Evolutionary conservation across 2,329 filamentous ascomycete genomes (phyloP).

Genomic region (Albophoma yamanashiensis): DNA sequence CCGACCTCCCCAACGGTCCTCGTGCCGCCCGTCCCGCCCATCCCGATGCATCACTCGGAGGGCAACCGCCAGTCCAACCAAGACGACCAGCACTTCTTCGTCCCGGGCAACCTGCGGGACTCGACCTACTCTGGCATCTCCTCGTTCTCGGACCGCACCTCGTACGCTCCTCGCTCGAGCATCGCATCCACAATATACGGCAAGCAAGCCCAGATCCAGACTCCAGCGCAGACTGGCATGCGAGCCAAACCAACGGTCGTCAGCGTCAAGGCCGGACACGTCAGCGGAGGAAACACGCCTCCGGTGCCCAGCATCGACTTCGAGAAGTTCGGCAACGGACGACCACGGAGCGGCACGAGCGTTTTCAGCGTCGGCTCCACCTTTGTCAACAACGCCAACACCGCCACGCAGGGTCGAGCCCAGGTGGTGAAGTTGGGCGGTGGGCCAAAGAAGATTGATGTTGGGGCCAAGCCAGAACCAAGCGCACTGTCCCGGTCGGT

Average conservation of each 20-base stretch:
- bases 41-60: constrained; percentile 57
- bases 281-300: constrained; percentile 46
- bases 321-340: constrained; percentile 39
- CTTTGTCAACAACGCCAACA: constrained; percentile 55
- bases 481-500: constrained; percentile 12
- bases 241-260: constrained; percentile 86
- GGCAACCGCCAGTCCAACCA: constrained; percentile 36
- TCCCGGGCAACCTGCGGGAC: constrained; percentile 80
- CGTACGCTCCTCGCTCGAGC: constrained; percentile 55
- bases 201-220: constrained; percentile 73
- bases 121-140: constrained; percentile 80
- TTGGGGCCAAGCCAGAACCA: constrained; percentile 26
- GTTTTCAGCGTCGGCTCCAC: constrained; percentile 59
- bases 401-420: constrained; percentile 44
- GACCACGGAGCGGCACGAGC: constrained; percentile 43
- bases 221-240: constrained; percentile 78
- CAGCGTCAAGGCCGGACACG: constrained; percentile 67
- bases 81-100: constrained; percentile 84
- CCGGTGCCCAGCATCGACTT: constrained; percentile 65
- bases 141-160: constrained; percentile 49
- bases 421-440: constrained; percentile 50
- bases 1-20: constrained; percentile 72
- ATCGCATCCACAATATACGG: constrained; percentile 92
- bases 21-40: constrained; percentile 87
- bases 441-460: constrained; percentile 34